Evolutionary conservation across 2,329 filamentous ascomycete genomes (phyloP).

Genomic region (Boeremia lycopersici): DNA sequence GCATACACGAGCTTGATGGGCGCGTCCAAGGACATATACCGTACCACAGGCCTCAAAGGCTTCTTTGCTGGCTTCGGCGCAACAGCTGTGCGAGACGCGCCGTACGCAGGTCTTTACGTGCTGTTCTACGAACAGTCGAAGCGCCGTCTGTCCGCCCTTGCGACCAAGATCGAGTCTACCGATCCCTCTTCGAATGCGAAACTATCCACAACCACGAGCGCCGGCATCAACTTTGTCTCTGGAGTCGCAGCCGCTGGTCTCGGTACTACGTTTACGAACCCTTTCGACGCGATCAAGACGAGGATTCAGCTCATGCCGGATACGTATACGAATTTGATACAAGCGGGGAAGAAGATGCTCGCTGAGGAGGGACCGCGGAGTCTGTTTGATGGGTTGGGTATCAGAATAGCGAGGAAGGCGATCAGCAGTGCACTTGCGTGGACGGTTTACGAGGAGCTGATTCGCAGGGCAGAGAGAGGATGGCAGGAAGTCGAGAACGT

Average conservation of each 20-base stretch:
- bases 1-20: constrained; percentile 76
- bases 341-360: constrained; percentile 78
- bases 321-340: constrained; percentile 80
- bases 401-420: constrained; percentile 90
- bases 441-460: constrained; percentile 95
- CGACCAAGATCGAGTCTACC: constrained; percentile 38
- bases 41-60: constrained; percentile 74
- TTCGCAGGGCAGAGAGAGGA: constrained; percentile 69
- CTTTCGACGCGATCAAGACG: constrained; percentile 96
- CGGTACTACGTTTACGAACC: constrained; percentile 90
- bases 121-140: constrained; percentile 90
- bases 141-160: constrained; percentile 57
- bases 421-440: constrained; percentile 93
- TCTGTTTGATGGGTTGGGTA: constrained; percentile 81
- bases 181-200: constrained; percentile 18
- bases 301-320: constrained; percentile 87
- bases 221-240: constrained; percentile 82
- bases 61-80: constrained; percentile 96
- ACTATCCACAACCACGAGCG: constrained; percentile 52
- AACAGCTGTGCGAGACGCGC: constrained; percentile 91
- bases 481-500: constrained; percentile 40
- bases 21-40: constrained; percentile 76
- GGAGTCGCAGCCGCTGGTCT: constrained; percentile 79
- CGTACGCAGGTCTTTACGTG: constrained; percentile 94
- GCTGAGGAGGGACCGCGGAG: constrained; percentile 78